Evolutionary conservation across 371 early-diverging fungal species (phyloP).

Genomic region (Synchytrium microbalum): DNA sequence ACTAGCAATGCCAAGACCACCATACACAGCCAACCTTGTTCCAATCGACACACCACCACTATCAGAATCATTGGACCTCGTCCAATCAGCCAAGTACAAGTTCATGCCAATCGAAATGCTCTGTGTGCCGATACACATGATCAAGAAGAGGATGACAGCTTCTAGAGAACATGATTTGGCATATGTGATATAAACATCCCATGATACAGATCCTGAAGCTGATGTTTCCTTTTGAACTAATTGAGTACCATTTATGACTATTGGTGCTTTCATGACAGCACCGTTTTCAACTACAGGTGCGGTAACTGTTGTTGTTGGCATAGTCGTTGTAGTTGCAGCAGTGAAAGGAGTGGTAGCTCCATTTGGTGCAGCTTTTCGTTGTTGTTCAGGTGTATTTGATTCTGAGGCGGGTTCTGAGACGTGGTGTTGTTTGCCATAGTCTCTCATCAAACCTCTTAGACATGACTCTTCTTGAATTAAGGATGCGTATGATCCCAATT

Average conservation of each 20-base stretch:
- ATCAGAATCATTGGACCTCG: conserved; percentile 26
- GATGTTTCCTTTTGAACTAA: conserved; percentile 68
- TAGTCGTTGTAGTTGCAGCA: not conserved
- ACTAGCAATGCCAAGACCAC: conserved; percentile 61
- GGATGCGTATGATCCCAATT: conserved; percentile 58
- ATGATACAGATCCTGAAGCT: conserved; percentile 71
- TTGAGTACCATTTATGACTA: conserved; percentile 15
- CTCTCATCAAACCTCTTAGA: conserved; percentile 37
- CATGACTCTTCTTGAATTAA: conserved; percentile 56
- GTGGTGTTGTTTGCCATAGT: conserved; percentile 32
- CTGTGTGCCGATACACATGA: conserved; percentile 52
- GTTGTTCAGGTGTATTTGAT: not conserved
- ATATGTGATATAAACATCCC: conserved; percentile 65
- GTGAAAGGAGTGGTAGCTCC: not conserved
- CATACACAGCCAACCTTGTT: conserved; percentile 70
- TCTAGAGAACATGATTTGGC: conserved; percentile 59
- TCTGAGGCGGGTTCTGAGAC: not conserved
- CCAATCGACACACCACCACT: conserved; percentile 28
- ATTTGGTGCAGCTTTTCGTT: not conserved
- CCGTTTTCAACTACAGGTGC: not conserved
- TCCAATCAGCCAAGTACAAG: conserved; percentile 38
- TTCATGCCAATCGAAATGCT: conserved; percentile 25
- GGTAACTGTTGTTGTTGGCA: conserved; percentile 7
- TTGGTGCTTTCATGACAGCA: conserved; percentile 3
- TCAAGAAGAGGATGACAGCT: conserved; percentile 46